Conservation (phyloP, 2,329 filamentous ascomycete species). For the Colletotrichum navitas region DNA sequence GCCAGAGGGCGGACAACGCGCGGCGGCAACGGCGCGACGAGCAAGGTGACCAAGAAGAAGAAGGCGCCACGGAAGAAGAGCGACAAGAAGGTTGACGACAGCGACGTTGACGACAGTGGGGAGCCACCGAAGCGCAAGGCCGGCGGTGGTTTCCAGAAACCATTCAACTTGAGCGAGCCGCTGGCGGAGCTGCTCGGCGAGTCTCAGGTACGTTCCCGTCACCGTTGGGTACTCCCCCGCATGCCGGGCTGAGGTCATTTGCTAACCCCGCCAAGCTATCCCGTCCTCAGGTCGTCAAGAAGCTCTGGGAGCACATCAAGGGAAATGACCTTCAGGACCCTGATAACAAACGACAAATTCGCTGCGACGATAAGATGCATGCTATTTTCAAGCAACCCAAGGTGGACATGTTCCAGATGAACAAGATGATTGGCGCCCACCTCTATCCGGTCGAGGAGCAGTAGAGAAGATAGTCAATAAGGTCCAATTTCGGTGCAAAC, state of each 20-base stretch:
- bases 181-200: conserved; percentile 79
- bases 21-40: conserved; percentile 72
- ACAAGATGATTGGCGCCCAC: conserved; percentile 92
- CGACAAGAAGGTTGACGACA: conserved; percentile 84
- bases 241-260: background rate
- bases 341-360: conserved; percentile 89
- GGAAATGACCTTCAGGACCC: conserved; percentile 90
- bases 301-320: conserved; percentile 96
- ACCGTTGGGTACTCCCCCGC: background rate
- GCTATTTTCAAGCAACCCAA: conserved; percentile 91
- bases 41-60: conserved; percentile 73
- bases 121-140: conserved; percentile 80
- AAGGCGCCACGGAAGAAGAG: conserved; percentile 79
- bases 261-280: conserved; percentile 73
- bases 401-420: conserved; percentile 99
- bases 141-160: conserved; percentile 93
- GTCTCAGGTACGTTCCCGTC: conserved; percentile 63
- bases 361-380: conserved; percentile 91
- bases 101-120: conserved; percentile 75
- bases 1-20: conserved; percentile 79
- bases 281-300: conserved; percentile 94
- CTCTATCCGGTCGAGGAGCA: conserved; percentile 82
- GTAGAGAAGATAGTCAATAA: conserved; percentile 3
- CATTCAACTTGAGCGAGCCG: conserved; percentile 78
- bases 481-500: background rate